Conservation (phyloP, 1,284 basidiomycete species). For the Singerocomus inundabilis region DNA sequence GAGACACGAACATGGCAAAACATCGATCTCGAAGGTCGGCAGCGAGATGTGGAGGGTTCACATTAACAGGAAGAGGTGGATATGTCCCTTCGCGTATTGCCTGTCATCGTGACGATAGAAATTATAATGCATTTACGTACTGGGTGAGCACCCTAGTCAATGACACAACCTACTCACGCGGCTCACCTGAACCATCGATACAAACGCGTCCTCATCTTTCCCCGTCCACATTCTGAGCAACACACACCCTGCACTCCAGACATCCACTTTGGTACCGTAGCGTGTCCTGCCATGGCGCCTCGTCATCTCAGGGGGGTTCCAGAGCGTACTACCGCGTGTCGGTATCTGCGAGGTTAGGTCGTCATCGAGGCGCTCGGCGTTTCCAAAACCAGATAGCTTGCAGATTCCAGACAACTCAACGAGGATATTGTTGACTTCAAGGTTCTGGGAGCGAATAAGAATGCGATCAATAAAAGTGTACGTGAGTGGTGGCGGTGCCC, state of each 20-base stretch:
- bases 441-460: conserved; percentile 52
- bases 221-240: conserved; percentile 98
- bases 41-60: conserved; percentile 69
- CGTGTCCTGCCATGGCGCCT: conserved; percentile 47
- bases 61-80: conserved; percentile 73
- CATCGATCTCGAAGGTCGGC: conserved; percentile 86
- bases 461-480: not conserved
- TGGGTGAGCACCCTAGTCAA: not conserved
- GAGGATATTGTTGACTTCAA: conserved; percentile 96
- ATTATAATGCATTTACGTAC: not conserved
- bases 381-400: conserved; percentile 98
- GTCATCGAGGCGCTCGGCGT: conserved; percentile 82
- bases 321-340: conserved; percentile 84
- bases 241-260: conserved; percentile 92
- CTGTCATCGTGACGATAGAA: too few relatives aligned
- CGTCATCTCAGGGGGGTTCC: conserved; percentile 98
- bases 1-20: conserved; percentile 70
- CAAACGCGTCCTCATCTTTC: conserved; percentile 77
- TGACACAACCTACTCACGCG: not conserved
- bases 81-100: conserved; percentile 31
- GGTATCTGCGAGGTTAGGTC: conserved; percentile 78
- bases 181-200: conserved; percentile 86
- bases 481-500: conserved; percentile 6
- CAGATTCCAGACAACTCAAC: conserved; percentile 90
- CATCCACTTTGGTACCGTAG: conserved; percentile 94